Evolutionary conservation across 2,329 filamentous ascomycete genomes (phyloP).

Genomic region (Botrytis fragariae): DNA sequence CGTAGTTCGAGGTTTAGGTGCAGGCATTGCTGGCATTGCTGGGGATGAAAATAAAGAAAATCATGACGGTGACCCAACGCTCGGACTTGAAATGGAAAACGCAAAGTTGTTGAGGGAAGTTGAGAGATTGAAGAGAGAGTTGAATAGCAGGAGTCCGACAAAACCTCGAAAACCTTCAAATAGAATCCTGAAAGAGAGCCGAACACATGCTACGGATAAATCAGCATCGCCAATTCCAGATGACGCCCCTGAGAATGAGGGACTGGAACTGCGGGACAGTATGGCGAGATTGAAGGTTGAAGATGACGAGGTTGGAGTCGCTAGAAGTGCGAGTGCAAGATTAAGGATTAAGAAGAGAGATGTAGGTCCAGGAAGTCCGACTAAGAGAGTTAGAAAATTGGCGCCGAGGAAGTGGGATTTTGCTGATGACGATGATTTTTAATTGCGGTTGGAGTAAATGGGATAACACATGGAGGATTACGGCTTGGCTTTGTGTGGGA

Average conservation of each 20-base stretch:
- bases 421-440: slow-evolving; percentile 31
- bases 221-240: slow-evolving; percentile 7
- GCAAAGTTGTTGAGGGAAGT: slow-evolving; percentile 65
- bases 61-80: slow-evolving; percentile 46
- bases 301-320: slow-evolving; percentile 3
- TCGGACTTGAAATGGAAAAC: slow-evolving; percentile 69
- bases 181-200: slow-evolving; percentile 10
- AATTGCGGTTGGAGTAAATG: neutral
- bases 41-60: slow-evolving; percentile 56
- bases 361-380: slow-evolving; percentile 23
- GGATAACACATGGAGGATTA: neutral
- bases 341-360: slow-evolving; percentile 2
- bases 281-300: slow-evolving; percentile 2
- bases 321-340: neutral
- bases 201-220: slow-evolving; percentile 5
- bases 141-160: slow-evolving; percentile 49
- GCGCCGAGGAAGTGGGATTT: slow-evolving; percentile 37
- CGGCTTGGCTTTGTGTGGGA: neutral
- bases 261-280: slow-evolving; percentile 10
- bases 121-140: slow-evolving; percentile 62
- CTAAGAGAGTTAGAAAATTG: slow-evolving; percentile 36
- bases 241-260: slow-evolving; percentile 21
- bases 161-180: slow-evolving; percentile 23
- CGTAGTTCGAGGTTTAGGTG: slow-evolving; percentile 52
- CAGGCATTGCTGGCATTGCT: slow-evolving; percentile 20